A percentile compares a stretch with the other conserved stretches of the same genome.
Evolutionary conservation across 257 asterid genomes (phyloP).

Genomic region (Mitragyna speciosa): DNA sequence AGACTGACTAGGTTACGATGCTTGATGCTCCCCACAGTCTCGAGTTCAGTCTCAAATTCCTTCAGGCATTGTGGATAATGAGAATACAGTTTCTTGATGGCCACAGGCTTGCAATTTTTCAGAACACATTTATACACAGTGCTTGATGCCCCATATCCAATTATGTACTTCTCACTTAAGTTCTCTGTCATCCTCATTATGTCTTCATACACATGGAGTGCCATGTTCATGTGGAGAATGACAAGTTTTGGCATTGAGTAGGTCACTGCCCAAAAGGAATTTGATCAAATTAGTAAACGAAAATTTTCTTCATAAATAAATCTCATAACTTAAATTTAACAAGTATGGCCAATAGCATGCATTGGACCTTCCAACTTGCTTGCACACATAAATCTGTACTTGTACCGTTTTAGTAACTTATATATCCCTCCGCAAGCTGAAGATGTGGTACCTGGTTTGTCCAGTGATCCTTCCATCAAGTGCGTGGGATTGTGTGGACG

Average conservation of each 20-base stretch:
- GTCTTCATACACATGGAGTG: slow-evolving; percentile 92
- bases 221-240: slow-evolving; percentile 96
- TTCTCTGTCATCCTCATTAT: slow-evolving; percentile 96
- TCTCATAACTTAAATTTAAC: neutral
- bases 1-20: slow-evolving; percentile 91
- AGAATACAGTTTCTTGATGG: slow-evolving; percentile 79
- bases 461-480: slow-evolving; percentile 59
- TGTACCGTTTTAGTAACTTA: neutral
- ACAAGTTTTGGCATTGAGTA: slow-evolving; percentile 88
- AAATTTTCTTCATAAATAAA: neutral
- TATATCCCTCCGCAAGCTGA: neutral
- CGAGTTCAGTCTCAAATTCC: slow-evolving; percentile 89
- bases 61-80: slow-evolving; percentile 74
- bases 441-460: slow-evolving; percentile 66
- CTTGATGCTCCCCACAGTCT: slow-evolving; percentile 86
- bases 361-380: neutral
- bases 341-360: neutral
- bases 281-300: neutral
- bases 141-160: slow-evolving; percentile 93
- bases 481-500: slow-evolving; percentile 63
- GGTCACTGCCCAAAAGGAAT: slow-evolving; percentile 37
- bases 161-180: slow-evolving; percentile 74
- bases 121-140: slow-evolving; percentile 90
- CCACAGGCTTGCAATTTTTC: slow-evolving; percentile 90
- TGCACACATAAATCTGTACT: neutral